Base-by-base conservation (phyloP, 345 rosid species). In the Salix arbutifolia region DNA sequence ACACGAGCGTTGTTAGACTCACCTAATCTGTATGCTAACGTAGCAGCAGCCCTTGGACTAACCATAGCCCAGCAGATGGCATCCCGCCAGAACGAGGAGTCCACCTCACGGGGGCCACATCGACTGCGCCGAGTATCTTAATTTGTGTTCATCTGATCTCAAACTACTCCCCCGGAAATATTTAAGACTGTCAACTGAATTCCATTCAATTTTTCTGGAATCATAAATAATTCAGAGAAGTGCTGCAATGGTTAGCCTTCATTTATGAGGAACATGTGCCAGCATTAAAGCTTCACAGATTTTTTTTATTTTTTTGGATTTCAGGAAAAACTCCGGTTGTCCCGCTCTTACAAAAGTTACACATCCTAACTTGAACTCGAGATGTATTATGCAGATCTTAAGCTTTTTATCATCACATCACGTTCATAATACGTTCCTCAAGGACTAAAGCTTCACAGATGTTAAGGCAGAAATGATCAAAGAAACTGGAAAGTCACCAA, bases 201-300 rank as follows among this genome's bases (percentile, higher is more conserved):
- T 70, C 56, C 53, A 68, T 77, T 80, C 80, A 80, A 73, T 9
- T 70, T 64, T 69, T 72, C 65, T 61, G 75, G 71, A 75, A 76
- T 78, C 61, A 58, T 38, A 76, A 42, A 58, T 67, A 42, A 40
- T 67, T 64, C 73, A 73, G 44, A 48, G 35, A 26, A 31, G 78
- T 61, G 71, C 69, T 25, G 52, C 69, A 68, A 31, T 2, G 58
- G 62, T 48, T 77, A 75, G 67, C 69, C 61, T 60, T 48, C 83
- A 85, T 86, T 88, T 80, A 88, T 86, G 82, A 82, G 71, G 28
- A 48, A 79, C 87, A 85, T 86, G 84, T 88, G 88, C 61, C 80
- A 60, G 85, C 89, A 71, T 76, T 60, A 88, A 60, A 56, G 82
- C 82, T 74, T 75, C 18, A 31, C n/a, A n/a, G n/a, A n/a, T n/a